Percentiles rank a stretch among this genome's conserved stretches.
phyloP scores from a whole-genome alignment of 2,329 filamentous ascomycete genomes.

The Xylariaceae sp. region DNA sequence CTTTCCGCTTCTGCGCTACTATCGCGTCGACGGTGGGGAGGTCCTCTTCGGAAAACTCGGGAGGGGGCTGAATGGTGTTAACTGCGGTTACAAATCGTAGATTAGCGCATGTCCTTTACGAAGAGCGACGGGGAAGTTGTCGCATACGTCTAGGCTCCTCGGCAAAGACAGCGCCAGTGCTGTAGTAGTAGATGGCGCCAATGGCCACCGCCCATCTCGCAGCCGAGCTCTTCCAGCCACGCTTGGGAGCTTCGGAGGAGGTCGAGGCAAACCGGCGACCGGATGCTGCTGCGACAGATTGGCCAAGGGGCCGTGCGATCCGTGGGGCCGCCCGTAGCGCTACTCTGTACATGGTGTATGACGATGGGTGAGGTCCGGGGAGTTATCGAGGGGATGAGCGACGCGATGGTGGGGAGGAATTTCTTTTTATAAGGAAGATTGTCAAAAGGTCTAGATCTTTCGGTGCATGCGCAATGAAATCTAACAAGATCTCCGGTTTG shows the following conservation, averaged over 20 bases:
- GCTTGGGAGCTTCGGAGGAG: constrained; percentile 56
- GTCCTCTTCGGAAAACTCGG: constrained; percentile 52
- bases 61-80: constrained; percentile 38
- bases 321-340: constrained; percentile 46
- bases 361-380: background rate
- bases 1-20: constrained; percentile 56
- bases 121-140: background rate
- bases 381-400: background rate
- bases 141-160: constrained; percentile 71
- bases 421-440: background rate
- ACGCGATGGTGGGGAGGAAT: background rate
- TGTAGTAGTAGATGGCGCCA: constrained; percentile 86
- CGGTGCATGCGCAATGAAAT: too few relatives aligned
- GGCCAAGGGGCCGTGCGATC: constrained; percentile 39
- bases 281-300: constrained; percentile 35
- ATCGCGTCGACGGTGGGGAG: constrained; percentile 63
- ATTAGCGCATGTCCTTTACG: constrained; percentile 1
- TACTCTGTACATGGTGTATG: constrained; percentile 46
- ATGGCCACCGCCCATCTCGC: constrained; percentile 70
- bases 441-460: too few relatives aligned
- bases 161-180: constrained; percentile 80
- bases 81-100: constrained; percentile 10
- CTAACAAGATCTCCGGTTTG: too few relatives aligned
- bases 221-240: constrained; percentile 75
- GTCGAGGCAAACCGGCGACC: constrained; percentile 51